Evolutionary conservation across 345 rosid species (phyloP).

Genomic region (Abelmoschus esculentus): DNA sequence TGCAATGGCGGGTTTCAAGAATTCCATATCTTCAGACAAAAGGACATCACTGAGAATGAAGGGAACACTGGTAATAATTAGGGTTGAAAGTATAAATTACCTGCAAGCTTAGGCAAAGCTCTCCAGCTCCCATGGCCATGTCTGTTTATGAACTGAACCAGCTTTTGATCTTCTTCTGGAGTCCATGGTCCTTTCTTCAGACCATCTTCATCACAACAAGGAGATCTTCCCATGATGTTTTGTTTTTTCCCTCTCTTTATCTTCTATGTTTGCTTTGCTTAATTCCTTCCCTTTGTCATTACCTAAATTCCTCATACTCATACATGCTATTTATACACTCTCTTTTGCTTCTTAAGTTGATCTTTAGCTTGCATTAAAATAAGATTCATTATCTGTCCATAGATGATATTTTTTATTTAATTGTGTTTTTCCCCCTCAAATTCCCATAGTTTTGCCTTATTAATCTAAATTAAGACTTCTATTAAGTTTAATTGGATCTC

Average conservation of each 20-base stretch:
- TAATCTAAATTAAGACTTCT: no score
- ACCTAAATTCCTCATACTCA: conserved; percentile 1
- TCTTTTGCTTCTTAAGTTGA: conserved; percentile 8
- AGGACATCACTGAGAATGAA: no score
- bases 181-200: conserved; percentile 66
- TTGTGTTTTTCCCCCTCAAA: no score
- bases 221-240: conserved; percentile 41
- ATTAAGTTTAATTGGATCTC: no score
- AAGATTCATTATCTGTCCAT: no score
- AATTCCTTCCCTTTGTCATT: conserved; percentile 9
- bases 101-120: conserved; percentile 58
- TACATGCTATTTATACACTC: conserved; percentile 28
- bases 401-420: no score
- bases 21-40: not conserved
- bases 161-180: conserved; percentile 54
- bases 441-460: no score
- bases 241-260: not conserved
- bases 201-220: conserved; percentile 50
- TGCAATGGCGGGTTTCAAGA: conserved; percentile 15
- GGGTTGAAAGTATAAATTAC: conserved; percentile 10
- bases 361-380: not conserved
- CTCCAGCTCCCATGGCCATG: conserved; percentile 68
- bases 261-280: not conserved
- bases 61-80: not conserved
- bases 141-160: conserved; percentile 34